These are phyloP conservation scores for Thielaviopsis cerberus DNA, from an alignment of 2,329 filamentous ascomycete species.

Conservation along the genomic window DNA sequence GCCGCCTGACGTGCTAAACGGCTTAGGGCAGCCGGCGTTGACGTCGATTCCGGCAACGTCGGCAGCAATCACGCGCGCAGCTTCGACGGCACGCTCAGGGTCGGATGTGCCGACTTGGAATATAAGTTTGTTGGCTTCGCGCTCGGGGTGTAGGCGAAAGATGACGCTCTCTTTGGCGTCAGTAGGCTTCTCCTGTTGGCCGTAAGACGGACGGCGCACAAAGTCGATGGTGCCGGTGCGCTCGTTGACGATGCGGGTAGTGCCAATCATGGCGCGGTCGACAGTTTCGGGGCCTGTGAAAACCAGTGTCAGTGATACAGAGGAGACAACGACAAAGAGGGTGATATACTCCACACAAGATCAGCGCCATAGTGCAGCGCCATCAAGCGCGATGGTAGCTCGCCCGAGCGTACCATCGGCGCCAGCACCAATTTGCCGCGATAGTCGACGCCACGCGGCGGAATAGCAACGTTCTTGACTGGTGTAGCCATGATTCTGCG, in stretches of 20 bases:
- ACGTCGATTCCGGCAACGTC: slow-evolving; percentile 92
- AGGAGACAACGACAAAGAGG: not conserved
- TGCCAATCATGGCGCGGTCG: slow-evolving; percentile 79
- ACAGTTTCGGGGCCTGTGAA: slow-evolving; percentile 70
- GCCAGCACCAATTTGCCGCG: slow-evolving; percentile 84
- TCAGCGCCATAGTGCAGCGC: slow-evolving; percentile 91
- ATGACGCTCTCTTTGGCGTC: slow-evolving; percentile 50
- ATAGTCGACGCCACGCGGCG: slow-evolving; percentile 78
- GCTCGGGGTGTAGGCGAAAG: slow-evolving; percentile 62
- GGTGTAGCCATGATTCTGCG: slow-evolving; percentile 37
- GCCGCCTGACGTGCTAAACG: slow-evolving; percentile 79
- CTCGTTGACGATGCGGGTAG: slow-evolving; percentile 57
- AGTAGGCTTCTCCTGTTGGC: slow-evolving; percentile 34
- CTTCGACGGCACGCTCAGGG: slow-evolving; percentile 64
- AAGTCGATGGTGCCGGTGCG: slow-evolving; percentile 69
- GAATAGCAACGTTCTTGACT: slow-evolving; percentile 60
- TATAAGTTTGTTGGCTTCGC: slow-evolving; percentile 57
- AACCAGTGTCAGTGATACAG: too few species aligned
- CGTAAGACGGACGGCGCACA: slow-evolving; percentile 55
- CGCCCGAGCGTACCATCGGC: slow-evolving; percentile 95
- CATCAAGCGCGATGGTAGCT: slow-evolving; percentile 72
- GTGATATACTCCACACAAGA: slow-evolving; percentile 63
- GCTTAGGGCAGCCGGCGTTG: slow-evolving; percentile 95
- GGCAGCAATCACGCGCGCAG: slow-evolving; percentile 62
- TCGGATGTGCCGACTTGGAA: slow-evolving; percentile 85